Evolutionary conservation across 768 basidiomycete species (phyloP).

Genomic region (Leccinum pellstonianum): DNA sequence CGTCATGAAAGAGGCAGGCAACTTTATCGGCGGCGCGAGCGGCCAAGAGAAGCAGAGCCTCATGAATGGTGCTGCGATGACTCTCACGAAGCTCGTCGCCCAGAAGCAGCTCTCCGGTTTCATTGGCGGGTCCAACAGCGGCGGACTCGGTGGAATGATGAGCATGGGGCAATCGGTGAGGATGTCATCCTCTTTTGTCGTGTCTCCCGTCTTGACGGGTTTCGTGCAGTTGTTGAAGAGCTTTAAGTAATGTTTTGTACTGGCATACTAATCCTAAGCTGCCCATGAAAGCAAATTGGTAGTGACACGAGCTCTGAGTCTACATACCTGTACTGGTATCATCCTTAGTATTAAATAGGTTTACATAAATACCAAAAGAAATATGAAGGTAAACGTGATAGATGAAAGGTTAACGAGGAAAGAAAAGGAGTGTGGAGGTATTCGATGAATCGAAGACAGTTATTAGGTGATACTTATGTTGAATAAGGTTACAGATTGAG

Average conservation of each 20-base stretch:
- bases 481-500: no score
- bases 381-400: no score
- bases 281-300: neutral
- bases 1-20: slow-evolving; percentile 81
- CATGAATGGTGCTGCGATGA: slow-evolving; percentile 82
- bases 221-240: slow-evolving; percentile 16
- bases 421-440: neutral
- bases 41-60: slow-evolving; percentile 75
- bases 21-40: slow-evolving; percentile 65
- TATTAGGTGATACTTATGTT: no score
- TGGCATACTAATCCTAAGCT: neutral
- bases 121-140: slow-evolving; percentile 64
- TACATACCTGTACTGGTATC: neutral
- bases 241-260: slow-evolving; percentile 4
- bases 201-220: neutral
- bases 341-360: no score
- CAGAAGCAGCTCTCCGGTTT: slow-evolving; percentile 49
- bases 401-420: neutral
- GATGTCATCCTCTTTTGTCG: neutral
- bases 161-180: slow-evolving; percentile 50
- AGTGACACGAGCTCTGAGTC: neutral
- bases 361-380: no score
- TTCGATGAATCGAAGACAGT: no score
- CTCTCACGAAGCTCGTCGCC: slow-evolving; percentile 78
- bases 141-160: slow-evolving; percentile 59